Conservation (phyloP, 257 asterid genomes). For the Penstemon eatonii region DNA sequence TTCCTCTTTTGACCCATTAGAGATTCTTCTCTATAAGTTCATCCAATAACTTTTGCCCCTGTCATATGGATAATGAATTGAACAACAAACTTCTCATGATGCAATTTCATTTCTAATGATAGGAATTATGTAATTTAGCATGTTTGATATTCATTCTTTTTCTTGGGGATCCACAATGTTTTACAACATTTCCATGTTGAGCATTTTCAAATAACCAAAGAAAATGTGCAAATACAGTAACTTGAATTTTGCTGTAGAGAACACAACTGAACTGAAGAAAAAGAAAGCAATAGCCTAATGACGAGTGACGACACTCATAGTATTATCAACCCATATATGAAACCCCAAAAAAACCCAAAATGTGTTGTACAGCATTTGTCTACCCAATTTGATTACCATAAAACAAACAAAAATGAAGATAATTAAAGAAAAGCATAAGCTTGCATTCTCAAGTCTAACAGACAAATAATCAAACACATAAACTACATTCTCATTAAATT, state of each 20-base stretch:
- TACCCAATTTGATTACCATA: not conserved
- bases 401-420: not conserved
- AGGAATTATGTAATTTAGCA: constrained; percentile 14
- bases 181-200: no score
- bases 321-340: not conserved
- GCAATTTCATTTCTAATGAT: no score
- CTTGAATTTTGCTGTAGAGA: no score
- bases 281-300: not conserved
- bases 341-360: not conserved
- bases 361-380: no score
- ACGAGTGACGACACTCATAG: not conserved
- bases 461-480: constrained; percentile 16
- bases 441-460: constrained; percentile 1
- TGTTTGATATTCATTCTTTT: not conserved
- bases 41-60: no score
- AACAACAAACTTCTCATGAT: no score
- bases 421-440: not conserved
- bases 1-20: no score
- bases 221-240: no score
- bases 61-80: no score
- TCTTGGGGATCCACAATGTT: no score
- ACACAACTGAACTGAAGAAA: not conserved
- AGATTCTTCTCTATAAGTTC: no score
- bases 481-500: constrained; percentile 4
- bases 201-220: no score